Evolutionary conservation across 805 yeast genomes (phyloP), one percentile per base, ranked within the genome.

Genomic region (Starmerella sirachaensis): DNA sequence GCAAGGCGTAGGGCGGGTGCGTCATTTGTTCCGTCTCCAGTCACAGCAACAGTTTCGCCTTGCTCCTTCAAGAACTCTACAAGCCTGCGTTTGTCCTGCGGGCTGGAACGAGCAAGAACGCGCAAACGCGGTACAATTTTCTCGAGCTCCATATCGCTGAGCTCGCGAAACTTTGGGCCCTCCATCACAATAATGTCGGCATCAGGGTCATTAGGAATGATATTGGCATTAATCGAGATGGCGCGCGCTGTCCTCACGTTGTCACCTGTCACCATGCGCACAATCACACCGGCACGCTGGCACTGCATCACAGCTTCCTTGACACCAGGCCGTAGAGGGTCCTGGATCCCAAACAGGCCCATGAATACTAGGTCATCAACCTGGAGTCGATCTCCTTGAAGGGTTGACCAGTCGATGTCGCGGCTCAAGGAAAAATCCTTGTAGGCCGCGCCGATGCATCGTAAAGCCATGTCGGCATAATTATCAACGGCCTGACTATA

Each of bases 21-120:
- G 68, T 91, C 99, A 58, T 91, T 91, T 7, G 97, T 88, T 61
- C 99, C 99, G 59, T 91, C 99, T 56, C 98, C 99, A 26, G 99
- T 91, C 24, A 88, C 97, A 1, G 98, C 98, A 34, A 91, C 98
- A 24, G 88, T 93, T 54, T 91, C 96, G 18, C 93, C 93, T 54
- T 75, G 67, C 25, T 68, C 65, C 52, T 78, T 76, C 50, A 91
- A 65, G 10, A 85, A 76, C 45, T 78, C 81, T 24, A 93, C 98
- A 31, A 91, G 67, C 20, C 82, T 63, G 41, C 93, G 67, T 61
- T 91, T 91, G 61, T 91, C 99, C 48, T 88, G 94, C 3, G 99
- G 99, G 10, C 93, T 78, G 1, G 95, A 84, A 54, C 99, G 71
- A 1, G 97, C 98, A 50, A 91, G 63, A 2, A 91, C 95, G 51